Conservation (phyloP, 2,329 filamentous ascomycete species). For the Alternaria conjuncta region DNA sequence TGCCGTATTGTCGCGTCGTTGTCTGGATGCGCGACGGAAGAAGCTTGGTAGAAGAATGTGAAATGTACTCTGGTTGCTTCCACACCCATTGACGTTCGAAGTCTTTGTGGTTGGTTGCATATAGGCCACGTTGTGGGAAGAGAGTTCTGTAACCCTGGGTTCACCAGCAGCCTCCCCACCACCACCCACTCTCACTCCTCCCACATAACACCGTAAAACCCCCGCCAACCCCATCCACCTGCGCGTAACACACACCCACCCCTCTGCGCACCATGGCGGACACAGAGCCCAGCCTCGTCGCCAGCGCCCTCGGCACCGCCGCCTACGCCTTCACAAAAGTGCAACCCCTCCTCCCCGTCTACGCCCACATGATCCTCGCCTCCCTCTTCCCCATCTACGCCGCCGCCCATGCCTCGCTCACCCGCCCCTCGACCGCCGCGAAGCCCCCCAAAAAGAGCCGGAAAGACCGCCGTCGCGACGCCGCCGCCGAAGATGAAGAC, state of each 20-base stretch:
- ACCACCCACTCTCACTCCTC: not conserved
- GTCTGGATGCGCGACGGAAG: not conserved
- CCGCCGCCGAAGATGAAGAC: conserved; percentile 31
- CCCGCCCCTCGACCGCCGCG: conserved; percentile 80
- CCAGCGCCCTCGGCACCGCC: conserved; percentile 37
- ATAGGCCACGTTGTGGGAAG: not conserved
- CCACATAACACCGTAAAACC: not conserved
- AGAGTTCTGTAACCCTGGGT: not conserved
- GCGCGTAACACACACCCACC: not conserved
- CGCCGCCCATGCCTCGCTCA: conserved; percentile 83
- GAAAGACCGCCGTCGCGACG: conserved; percentile 46
- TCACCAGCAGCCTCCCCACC: not conserved
- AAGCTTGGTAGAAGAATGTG: not conserved
- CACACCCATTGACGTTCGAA: not conserved
- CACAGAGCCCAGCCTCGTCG: conserved; percentile 36
- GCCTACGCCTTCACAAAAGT: conserved; percentile 53
- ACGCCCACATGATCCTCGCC: conserved; percentile 68
- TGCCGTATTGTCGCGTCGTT: not conserved
- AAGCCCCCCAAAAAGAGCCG: conserved; percentile 64
- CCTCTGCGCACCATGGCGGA: conserved; percentile 33
- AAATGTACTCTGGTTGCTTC: not conserved
- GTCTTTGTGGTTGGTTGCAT: not conserved
- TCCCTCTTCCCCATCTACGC: conserved; percentile 84
- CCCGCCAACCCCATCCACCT: not conserved
- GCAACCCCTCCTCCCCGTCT: conserved; percentile 59